Base-by-base conservation (phyloP, 257 asterid species). In the Penstemon barbatus region DNA sequence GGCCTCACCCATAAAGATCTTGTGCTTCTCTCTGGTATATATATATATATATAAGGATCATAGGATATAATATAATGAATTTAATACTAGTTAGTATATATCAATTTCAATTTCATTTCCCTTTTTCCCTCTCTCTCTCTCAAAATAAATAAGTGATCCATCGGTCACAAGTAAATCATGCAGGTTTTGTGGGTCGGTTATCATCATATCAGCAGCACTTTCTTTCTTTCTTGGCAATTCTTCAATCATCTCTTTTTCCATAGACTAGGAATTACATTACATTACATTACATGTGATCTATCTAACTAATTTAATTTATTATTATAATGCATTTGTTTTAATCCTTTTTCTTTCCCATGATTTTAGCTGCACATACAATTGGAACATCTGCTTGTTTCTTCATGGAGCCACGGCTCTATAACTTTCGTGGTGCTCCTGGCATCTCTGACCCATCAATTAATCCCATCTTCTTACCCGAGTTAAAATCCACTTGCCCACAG, bases 321-420 rank as follows among this genome's bases (percentile, higher is more conserved):
- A 15, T 15, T 15, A 15, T 15, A 15, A 15, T 25, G 2, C 33
- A 25, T 25, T 25, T 25, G 2, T 25, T 25, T 25, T 25, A 25
- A 25, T 25, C 33, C 2, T 25, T 25, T 40, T n/a, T 40, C 15
- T 5, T 7, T 56, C 3, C 3, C 3, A 3, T 15, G 18, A 15
- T 57, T 8, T 7, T 76, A 87, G 97, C 81, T 40, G 98, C 97
- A 12, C 98, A 92, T 61, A 83, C 88, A 52, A 88, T 92, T 13
- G 98, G 97, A 61, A 90, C 92, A 0, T 77, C 98, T 0, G 98
- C 97, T 43, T 92, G 98, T 72, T 92, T 92, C 96, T 90, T 92
- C 88, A 90, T 92, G 98, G 73, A 52, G 7, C 45, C 77, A 13
- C 71, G 97, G 77, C 95, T 90, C 53, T 90, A 92, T 89, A 61